Evolutionary conservation across 2,329 filamentous ascomycete genomes (phyloP).

Genomic region (Ophiocordyceps camponoti-floridani): DNA sequence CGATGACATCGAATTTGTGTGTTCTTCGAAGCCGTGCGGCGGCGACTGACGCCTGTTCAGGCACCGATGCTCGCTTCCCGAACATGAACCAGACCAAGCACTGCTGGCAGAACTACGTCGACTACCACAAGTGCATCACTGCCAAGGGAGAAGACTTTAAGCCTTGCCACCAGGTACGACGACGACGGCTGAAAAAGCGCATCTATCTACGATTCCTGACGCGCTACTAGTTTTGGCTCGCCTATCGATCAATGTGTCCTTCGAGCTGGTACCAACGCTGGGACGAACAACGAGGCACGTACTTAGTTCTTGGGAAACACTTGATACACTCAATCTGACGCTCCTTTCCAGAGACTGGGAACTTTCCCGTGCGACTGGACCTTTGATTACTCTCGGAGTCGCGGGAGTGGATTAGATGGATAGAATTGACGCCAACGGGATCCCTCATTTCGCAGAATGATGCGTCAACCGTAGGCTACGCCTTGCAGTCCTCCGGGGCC

Average conservation of each 20-base stretch:
- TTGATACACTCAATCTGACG: background rate
- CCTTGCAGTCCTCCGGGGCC: no score
- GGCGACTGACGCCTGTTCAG: constrained; percentile 25
- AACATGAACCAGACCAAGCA: constrained; percentile 98
- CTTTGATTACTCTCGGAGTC: constrained; percentile 18
- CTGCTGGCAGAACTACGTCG: constrained; percentile 99
- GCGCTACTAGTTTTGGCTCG: constrained; percentile 64
- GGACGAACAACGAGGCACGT: constrained; percentile 91
- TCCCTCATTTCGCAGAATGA: background rate
- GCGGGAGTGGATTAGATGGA: background rate
- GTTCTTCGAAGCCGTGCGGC: background rate
- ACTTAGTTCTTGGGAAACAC: constrained; percentile 6
- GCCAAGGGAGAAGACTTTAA: constrained; percentile 98
- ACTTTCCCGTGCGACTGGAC: constrained; percentile 49
- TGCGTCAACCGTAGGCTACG: background rate
- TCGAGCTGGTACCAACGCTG: constrained; percentile 85
- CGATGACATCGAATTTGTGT: constrained; percentile 12
- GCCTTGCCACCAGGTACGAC: constrained; percentile 82
- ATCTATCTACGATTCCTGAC: constrained; percentile 5
- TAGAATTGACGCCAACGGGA: background rate
- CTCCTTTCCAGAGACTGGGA: constrained; percentile 39
- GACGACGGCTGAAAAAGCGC: constrained; percentile 13
- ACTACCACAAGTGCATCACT: constrained; percentile 99
- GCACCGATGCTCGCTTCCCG: constrained; percentile 97
- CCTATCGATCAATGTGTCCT: constrained; percentile 95